A percentile compares a stretch with the other conserved stretches of the same genome.
These are phyloP conservation scores for Chalciporus sphaerocephalus DNA, from an alignment of 768 basidiomycete species.

Conservation along the genomic window DNA sequence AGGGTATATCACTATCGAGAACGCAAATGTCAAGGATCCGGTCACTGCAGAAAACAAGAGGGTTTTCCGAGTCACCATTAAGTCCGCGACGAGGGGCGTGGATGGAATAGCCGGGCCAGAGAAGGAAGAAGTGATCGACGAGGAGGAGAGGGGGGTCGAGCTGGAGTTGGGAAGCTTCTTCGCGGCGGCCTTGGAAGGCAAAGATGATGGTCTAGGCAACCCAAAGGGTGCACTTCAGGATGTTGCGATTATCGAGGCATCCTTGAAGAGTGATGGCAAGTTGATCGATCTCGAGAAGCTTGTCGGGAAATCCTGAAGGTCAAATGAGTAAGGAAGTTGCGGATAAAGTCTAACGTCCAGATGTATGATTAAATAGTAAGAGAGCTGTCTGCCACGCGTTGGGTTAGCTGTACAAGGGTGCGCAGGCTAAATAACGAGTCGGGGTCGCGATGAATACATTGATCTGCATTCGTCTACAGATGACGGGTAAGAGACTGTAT, in stretches of 20 bases:
- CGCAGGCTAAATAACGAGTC: too few relatives aligned
- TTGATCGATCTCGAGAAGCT: constrained; percentile 51
- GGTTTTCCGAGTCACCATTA: constrained; percentile 39
- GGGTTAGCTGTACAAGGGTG: not conserved
- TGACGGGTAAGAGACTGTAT: too few relatives aligned
- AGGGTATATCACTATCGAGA: constrained; percentile 53
- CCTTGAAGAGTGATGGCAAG: constrained; percentile 60
- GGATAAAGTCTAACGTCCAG: not conserved
- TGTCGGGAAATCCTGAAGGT: constrained; percentile 10
- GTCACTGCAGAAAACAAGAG: constrained; percentile 21
- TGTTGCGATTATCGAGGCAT: constrained; percentile 76
- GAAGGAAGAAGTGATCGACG: constrained; percentile 45
- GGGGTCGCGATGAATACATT: not conserved
- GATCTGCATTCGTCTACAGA: too few relatives aligned
- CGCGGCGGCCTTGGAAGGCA: constrained; percentile 42
- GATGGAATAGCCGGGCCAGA: constrained; percentile 26
- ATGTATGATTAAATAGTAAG: not conserved
- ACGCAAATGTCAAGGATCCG: constrained; percentile 24
- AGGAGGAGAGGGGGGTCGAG: constrained; percentile 48
- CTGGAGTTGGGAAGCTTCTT: constrained; percentile 59
- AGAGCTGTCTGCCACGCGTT: not conserved
- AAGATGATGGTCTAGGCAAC: constrained; percentile 53
- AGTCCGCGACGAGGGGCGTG: constrained; percentile 21
- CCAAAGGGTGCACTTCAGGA: constrained; percentile 64
- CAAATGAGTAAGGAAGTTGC: not conserved